Conservation (phyloP, 768 basidiomycete genomes). For the Termitomyces sp. region DNA sequence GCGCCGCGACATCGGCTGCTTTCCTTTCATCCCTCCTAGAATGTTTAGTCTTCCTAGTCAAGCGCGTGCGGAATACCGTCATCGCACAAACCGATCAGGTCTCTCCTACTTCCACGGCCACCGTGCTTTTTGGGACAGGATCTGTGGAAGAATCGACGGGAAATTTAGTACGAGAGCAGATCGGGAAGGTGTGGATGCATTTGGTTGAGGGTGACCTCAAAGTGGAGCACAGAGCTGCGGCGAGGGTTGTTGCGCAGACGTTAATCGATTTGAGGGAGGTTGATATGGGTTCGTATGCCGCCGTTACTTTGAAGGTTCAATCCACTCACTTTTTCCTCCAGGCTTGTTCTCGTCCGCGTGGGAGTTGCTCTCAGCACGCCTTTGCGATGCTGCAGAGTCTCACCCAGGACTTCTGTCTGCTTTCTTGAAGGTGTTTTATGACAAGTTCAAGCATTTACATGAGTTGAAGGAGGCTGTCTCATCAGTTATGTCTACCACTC, state of each 20-base stretch:
- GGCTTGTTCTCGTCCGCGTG: slow-evolving; percentile 50
- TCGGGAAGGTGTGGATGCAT: slow-evolving; percentile 45
- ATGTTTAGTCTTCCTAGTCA: slow-evolving; percentile 55
- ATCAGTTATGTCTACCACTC: slow-evolving; percentile 26
- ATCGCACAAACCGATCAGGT: not conserved
- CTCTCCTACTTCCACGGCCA: slow-evolving; percentile 5
- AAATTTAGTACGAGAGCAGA: slow-evolving; percentile 39
- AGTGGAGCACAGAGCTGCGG: slow-evolving; percentile 39
- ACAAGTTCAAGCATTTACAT: slow-evolving; percentile 29
- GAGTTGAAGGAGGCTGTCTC: slow-evolving; percentile 20
- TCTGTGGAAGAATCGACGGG: slow-evolving; percentile 6
- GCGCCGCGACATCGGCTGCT: slow-evolving; percentile 49
- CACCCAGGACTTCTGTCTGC: slow-evolving; percentile 34
- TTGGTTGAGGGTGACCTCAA: slow-evolving; percentile 38
- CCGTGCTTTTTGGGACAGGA: not conserved
- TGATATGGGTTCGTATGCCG: slow-evolving; percentile 17
- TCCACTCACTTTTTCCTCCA: slow-evolving; percentile 11
- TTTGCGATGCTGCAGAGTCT: slow-evolving; percentile 20
- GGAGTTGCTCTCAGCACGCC: slow-evolving; percentile 29
- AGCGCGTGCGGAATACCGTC: slow-evolving; percentile 27
- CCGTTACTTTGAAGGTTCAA: not conserved
- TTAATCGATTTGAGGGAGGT: slow-evolving; percentile 29
- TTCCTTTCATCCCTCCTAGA: slow-evolving; percentile 71
- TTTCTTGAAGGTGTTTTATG: slow-evolving; percentile 40
- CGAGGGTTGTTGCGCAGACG: slow-evolving; percentile 38